A percentile compares a stretch with the other conserved stretches of the same genome.
Evolutionary conservation across 805 yeast genomes (phyloP).

Genomic region (Nakazawaea ambrosiae): DNA sequence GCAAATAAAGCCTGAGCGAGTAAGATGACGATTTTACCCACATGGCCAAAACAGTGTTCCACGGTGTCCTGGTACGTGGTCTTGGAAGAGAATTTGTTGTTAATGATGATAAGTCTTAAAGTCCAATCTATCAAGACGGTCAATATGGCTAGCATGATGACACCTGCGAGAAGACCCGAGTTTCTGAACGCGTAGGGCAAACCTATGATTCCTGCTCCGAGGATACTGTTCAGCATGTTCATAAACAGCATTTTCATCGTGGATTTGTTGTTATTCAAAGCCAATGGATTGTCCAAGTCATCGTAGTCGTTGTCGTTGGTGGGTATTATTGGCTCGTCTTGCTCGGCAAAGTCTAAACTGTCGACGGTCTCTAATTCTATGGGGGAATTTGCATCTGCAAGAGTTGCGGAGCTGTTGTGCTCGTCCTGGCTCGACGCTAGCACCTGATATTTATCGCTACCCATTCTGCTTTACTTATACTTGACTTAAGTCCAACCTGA

Average conservation of each 20-base stretch:
- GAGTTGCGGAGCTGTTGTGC: too few relatives aligned
- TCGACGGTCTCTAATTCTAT: too few relatives aligned
- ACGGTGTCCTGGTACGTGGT: slow-evolving; percentile 83
- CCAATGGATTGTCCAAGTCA: background rate
- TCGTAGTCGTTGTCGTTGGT: too few relatives aligned
- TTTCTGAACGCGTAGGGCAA: slow-evolving; percentile 85
- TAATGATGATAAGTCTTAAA: slow-evolving; percentile 65
- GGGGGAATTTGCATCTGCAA: too few relatives aligned
- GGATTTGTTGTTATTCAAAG: slow-evolving; percentile 29
- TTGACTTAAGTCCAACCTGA: too few relatives aligned
- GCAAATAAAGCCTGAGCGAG: slow-evolving; percentile 84
- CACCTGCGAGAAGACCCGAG: slow-evolving; percentile 73
- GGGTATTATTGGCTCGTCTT: too few relatives aligned
- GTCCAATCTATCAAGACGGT: slow-evolving; percentile 88
- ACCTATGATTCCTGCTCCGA: slow-evolving; percentile 95
- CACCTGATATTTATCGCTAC: too few relatives aligned
- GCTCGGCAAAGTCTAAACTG: too few relatives aligned
- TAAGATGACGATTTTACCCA: slow-evolving; percentile 62
- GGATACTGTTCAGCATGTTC: slow-evolving; percentile 94
- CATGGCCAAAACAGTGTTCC: slow-evolving; percentile 64
- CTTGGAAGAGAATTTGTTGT: slow-evolving; percentile 71
- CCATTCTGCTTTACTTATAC: too few relatives aligned
- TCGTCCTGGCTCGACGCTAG: too few relatives aligned
- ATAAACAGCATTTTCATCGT: slow-evolving; percentile 82
- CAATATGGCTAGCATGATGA: slow-evolving; percentile 49